Evolutionary conservation across 2,329 filamentous ascomycete genomes (phyloP), one percentile per base, ranked within the genome.

Genomic region (Pestalotiopsis sp.): DNA sequence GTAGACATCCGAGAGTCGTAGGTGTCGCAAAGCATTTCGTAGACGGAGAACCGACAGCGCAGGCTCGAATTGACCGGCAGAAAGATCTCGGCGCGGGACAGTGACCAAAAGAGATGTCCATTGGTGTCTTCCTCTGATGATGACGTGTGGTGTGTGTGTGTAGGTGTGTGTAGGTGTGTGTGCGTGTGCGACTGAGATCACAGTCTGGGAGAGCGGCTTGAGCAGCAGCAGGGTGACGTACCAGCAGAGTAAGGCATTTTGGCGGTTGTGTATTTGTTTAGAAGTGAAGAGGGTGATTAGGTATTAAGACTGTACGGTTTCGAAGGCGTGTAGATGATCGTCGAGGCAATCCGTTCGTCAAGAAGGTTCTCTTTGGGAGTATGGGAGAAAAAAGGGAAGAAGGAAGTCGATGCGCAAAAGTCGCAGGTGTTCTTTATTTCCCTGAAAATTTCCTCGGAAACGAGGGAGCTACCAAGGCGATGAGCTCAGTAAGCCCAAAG

Each of bases 171-270:
- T n/a, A n/a, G n/a, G n/a, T n/a, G 70, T 63, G 71, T 68, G 49
- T 69, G n/a, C 61, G 23, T 62, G 61, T 31, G 68, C 59, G 45
- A 56, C 69, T 38, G 61, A 56, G 69, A 71, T 67, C 70, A 72
- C 61, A 70, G 66, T 71, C 67, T 72, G 59, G 66, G 68, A 70
- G 64, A 67, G 68, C 52, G 45, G 65, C 12, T 27, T 23, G 45
- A 45, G 31, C 31, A 36, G 57, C 14, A 63, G 20, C 45, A 63
- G 25, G 52, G 61, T 52, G 69, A 81, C 84, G 74, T 83, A 85
- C 84, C 84, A 71, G 80, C 76, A 76, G 79, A 76, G 78, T 79
- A 81, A 78, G 73, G 75, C 79, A 84, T 84, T 78, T 81, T 85
- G 78, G 72, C 77, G 78, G 80, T 79, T 67, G 63, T 67, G 65